Conservation (phyloP, 768 basidiomycete genomes). For the Serpula lacrymans region DNA sequence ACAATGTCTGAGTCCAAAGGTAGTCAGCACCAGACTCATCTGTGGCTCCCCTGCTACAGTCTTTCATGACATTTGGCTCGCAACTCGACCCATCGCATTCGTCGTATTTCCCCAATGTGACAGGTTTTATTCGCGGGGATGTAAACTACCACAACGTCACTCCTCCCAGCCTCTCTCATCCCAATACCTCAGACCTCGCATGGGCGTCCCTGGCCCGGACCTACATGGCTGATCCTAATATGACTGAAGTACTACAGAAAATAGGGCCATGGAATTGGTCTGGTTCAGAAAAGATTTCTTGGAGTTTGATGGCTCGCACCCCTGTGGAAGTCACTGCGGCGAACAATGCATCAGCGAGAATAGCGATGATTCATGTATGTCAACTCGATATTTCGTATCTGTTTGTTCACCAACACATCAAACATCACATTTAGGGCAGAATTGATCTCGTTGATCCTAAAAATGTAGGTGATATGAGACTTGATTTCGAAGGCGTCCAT, state of each 20-base stretch:
- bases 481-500: conserved; percentile 79
- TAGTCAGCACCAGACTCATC: conserved; percentile 40
- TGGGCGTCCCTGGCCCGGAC: conserved; percentile 53
- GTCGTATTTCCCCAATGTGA: conserved; percentile 74
- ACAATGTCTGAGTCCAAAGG: conserved; percentile 44
- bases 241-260: conserved; percentile 45
- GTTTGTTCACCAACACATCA: conserved; percentile 3
- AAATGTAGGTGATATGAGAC: conserved; percentile 53
- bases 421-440: conserved; percentile 51
- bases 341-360: conserved; percentile 39
- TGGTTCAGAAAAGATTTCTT: conserved; percentile 53
- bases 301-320: conserved; percentile 64
- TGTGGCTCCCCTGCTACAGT: conserved; percentile 44
- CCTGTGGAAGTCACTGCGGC: conserved; percentile 33
- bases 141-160: conserved; percentile 65
- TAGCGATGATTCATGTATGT: conserved; percentile 67
- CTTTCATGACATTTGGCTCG: conserved; percentile 43
- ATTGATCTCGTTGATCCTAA: conserved; percentile 59
- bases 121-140: conserved; percentile 73
- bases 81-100: conserved; percentile 40
- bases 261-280: conserved; percentile 72
- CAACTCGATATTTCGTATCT: conserved; percentile 6
- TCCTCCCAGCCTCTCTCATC: conserved; percentile 36
- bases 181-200: conserved; percentile 27
- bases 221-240: conserved; percentile 48